Base-by-base conservation (phyloP, 2,329 filamentous ascomycete species). In the Ustulina deusta region DNA sequence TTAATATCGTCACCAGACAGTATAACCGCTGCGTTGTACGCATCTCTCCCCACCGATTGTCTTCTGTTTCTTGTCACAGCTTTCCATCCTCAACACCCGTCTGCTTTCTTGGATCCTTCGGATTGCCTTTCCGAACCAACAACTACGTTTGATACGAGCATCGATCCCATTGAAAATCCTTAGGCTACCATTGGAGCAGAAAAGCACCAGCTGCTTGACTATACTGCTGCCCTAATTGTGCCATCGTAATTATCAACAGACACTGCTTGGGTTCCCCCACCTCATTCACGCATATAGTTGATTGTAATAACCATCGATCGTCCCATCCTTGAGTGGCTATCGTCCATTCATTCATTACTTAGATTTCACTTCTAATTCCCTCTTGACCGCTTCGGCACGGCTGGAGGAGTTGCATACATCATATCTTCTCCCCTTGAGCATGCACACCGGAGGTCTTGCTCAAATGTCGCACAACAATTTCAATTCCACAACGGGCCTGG, bases 401-500 rank as follows among this genome's bases (percentile, higher is more conserved):
- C 48, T 29, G 40, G 62, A 72, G 70, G 61, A 74, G 60, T 68
- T 69, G 61, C 63, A 64, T 65, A 71, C 67, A 68, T 71, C 71
- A 68, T 58, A 68, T 70, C 64, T 69, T 62, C 56, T 56, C 60
- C 55, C 62, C 74, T 78, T 83, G 84, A 86, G 83, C 81, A 74
- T 97, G 91, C 92, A 97, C 95, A 91, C 95, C 89, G 95, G 95
- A 88, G 93, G 94, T 96, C 93, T 97, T 86, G 91, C 94, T 96
- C 94, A 97, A 88, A 98, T 98, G 95, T 93, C 93, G 85, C 95
- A 93, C 86, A 93, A 90, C 86, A 88, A 90, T 81, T 92, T 92
- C 81, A 83, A 87, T 80, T 86, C 91, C 80, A 85, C 88, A 78
- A 88, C 88, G 81, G 90, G 89, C 75, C 86, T 97, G 75, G 89